These are phyloP conservation scores for Salix purpurea DNA, from an alignment of 345 rosid genomes.

Conservation along the genomic window DNA sequence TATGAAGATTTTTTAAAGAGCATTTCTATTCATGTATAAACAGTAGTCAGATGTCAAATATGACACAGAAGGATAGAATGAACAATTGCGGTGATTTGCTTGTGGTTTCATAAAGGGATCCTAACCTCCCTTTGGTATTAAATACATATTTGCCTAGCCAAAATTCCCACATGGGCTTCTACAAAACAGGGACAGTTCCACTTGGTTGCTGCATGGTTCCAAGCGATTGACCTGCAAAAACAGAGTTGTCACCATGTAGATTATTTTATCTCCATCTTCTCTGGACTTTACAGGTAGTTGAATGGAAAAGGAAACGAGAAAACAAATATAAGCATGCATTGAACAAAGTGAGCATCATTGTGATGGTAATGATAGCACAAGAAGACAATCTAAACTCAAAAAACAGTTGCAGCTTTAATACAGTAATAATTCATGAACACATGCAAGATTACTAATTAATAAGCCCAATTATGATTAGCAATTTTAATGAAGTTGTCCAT, in stretches of 20 bases:
- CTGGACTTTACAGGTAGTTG: neutral
- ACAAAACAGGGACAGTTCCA: conserved; percentile 51
- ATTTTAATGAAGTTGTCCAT: neutral
- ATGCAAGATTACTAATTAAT: neutral
- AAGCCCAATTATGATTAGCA: neutral
- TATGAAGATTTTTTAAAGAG: conserved; percentile 1
- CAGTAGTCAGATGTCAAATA: conserved; percentile 15
- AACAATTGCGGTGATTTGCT: conserved; percentile 18
- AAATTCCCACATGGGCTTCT: conserved; percentile 27
- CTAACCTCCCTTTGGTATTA: conserved; percentile 40
- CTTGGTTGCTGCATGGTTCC: conserved; percentile 38
- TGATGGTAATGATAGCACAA: neutral
- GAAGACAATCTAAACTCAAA: neutral
- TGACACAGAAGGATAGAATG: conserved; percentile 21
- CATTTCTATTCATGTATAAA: conserved; percentile 19
- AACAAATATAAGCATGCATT: neutral
- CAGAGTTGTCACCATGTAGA: conserved; percentile 1
- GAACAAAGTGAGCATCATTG: neutral
- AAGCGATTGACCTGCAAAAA: conserved; percentile 35
- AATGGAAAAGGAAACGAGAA: neutral
- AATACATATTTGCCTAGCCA: conserved; percentile 26
- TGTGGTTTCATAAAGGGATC: conserved; percentile 32
- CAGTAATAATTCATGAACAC: neutral
- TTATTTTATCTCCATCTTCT: neutral
- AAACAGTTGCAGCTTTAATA: neutral